Evolutionary conservation across 73 alveolate species (phyloP).

Genomic region (Paramecium caudatum): DNA sequence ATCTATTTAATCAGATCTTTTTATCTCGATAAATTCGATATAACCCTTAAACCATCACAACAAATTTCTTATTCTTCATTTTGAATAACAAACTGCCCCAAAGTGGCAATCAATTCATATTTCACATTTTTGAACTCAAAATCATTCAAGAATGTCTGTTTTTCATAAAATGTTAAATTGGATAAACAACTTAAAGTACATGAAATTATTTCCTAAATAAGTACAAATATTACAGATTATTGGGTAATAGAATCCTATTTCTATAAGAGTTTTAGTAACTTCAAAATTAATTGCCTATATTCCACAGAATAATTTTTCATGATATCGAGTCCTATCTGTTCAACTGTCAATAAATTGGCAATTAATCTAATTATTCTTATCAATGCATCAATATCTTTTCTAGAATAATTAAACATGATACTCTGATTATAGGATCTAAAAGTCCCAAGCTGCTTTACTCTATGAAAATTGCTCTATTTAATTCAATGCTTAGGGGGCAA

Average conservation of each 20-base stretch:
- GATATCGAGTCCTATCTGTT: slow-evolving; percentile 68
- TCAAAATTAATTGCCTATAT: slow-evolving; percentile 49
- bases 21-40: slow-evolving; percentile 70
- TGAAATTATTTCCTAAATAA: slow-evolving; percentile 46
- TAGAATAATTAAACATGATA: slow-evolving; percentile 25
- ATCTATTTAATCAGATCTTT: slow-evolving; percentile 70
- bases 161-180: slow-evolving; percentile 75
- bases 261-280: slow-evolving; percentile 46
- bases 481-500: slow-evolving; percentile 39
- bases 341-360: slow-evolving; percentile 70
- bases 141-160: slow-evolving; percentile 64
- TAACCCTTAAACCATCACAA: slow-evolving; percentile 74
- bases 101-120: slow-evolving; percentile 24
- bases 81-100: slow-evolving; percentile 68
- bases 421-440: slow-evolving; percentile 70
- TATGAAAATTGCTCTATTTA: slow-evolving; percentile 61
- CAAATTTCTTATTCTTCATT: slow-evolving; percentile 74
- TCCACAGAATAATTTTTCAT: slow-evolving; percentile 39
- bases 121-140: slow-evolving; percentile 70
- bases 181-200: slow-evolving; percentile 75
- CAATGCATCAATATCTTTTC: slow-evolving; percentile 76
- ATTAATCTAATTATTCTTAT: slow-evolving; percentile 68
- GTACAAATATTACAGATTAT: neutral
- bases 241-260: slow-evolving; percentile 27
- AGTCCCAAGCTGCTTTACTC: slow-evolving; percentile 76